Percentiles rank a stretch among this genome's conserved stretches.
phyloP scores from a whole-genome alignment of 2,329 filamentous ascomycete genomes.

The Aspergillus melleus region DNA sequence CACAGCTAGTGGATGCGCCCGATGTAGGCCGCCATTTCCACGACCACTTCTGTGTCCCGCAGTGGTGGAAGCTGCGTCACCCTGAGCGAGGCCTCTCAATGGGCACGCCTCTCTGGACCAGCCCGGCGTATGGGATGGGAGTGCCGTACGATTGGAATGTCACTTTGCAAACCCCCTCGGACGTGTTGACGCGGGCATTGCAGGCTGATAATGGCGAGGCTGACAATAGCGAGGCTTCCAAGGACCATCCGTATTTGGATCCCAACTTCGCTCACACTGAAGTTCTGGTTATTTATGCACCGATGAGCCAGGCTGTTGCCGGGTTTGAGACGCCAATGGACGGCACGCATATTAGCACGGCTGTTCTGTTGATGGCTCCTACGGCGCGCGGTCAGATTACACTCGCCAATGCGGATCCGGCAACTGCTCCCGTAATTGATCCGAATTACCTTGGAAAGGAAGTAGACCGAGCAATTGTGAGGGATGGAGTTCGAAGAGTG shows the following conservation, averaged over 20 bases:
- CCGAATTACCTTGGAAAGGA: constrained; percentile 32
- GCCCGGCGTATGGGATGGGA: constrained; percentile 40
- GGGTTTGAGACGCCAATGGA: constrained; percentile 18
- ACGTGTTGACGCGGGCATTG: constrained; percentile 1
- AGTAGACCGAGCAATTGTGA: constrained; percentile 21
- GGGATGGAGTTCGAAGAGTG: constrained; percentile 18
- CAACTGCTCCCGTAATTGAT: constrained; percentile 24
- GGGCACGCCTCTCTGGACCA: constrained; percentile 32
- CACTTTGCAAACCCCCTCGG: constrained; percentile 3
- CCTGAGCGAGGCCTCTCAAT: constrained; percentile 2
- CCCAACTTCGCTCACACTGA: constrained; percentile 10
- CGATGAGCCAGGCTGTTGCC: constrained; percentile 15
- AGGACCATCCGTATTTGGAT: neutral
- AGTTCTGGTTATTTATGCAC: constrained; percentile 25
- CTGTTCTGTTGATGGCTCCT: constrained; percentile 18
- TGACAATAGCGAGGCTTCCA: constrained; percentile 1
- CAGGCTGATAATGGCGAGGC: constrained; percentile 1
- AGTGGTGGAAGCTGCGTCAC: constrained; percentile 6
- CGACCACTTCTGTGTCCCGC: constrained; percentile 32
- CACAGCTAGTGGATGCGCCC: constrained; percentile 16
- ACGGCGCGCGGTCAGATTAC: constrained; percentile 25
- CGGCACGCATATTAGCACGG: constrained; percentile 23
- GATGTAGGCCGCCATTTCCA: constrained; percentile 27
- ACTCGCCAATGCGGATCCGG: constrained; percentile 15
- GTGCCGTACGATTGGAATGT: constrained; percentile 41